phyloP scores from a whole-genome alignment of 192 early-diverging fungal species.

The Backusella macrospora region DNA sequence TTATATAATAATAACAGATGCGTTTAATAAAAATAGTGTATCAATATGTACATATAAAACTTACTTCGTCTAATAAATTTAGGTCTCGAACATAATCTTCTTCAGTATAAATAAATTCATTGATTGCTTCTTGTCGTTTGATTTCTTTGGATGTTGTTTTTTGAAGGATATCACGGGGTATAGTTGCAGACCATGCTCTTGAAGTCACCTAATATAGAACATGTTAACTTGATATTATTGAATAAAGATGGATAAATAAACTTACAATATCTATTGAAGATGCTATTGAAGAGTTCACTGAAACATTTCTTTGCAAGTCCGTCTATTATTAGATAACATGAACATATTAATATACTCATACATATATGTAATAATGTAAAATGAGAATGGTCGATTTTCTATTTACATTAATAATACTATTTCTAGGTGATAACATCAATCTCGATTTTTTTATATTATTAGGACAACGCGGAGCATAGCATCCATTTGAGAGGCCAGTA shows the following conservation, averaged over 20 bases:
- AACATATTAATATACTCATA: neutral
- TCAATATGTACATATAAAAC: neutral
- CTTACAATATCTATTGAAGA: constrained; percentile 30
- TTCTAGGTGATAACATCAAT: constrained; percentile 3
- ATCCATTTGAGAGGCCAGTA: neutral
- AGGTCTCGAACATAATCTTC: constrained; percentile 92
- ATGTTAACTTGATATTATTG: neutral
- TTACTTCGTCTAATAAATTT: constrained; percentile 65
- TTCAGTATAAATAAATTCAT: constrained; percentile 92
- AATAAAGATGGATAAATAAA: neutral
- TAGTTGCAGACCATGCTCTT: constrained; percentile 71
- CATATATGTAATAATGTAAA: neutral
- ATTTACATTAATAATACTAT: neutral
- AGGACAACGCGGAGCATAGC: constrained; percentile 35
- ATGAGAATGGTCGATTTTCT: neutral
- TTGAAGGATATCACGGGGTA: constrained; percentile 71
- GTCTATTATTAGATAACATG: neutral
- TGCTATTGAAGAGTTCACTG: constrained; percentile 37
- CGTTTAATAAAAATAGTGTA: neutral
- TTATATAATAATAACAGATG: too few relatives aligned
- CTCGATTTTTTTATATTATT: constrained; percentile 17
- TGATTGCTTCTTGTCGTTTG: constrained; percentile 93
- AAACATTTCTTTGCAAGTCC: constrained; percentile 13
- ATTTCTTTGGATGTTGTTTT: constrained; percentile 72
- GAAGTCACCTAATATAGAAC: constrained; percentile 22